Conservation (phyloP, 2,329 filamentous ascomycete species). For the Exophiala sp. region DNA sequence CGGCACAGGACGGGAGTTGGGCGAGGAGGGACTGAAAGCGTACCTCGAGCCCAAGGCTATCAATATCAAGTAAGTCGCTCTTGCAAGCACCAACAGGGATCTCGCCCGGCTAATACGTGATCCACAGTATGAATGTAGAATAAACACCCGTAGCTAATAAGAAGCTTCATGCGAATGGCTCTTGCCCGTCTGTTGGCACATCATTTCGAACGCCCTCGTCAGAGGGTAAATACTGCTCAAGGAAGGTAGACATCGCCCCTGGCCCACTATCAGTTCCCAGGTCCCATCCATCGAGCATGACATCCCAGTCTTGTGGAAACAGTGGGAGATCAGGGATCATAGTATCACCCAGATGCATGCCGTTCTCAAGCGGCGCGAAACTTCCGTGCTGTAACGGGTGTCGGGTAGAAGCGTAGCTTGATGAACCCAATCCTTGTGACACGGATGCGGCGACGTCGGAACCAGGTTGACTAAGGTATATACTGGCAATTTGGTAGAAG, state of each 20-base stretch:
- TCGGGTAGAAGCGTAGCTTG: not conserved
- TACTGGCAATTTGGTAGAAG: slow-evolving; percentile 17
- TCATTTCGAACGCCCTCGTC: too few relatives aligned
- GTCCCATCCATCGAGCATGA: slow-evolving; percentile 24
- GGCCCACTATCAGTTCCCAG: slow-evolving; percentile 18
- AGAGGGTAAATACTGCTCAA: slow-evolving; percentile 9
- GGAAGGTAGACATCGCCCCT: slow-evolving; percentile 21
- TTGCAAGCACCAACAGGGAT: too few relatives aligned
- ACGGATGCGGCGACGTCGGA: not conserved
- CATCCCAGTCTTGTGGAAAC: slow-evolving; percentile 24
- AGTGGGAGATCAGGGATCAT: slow-evolving; percentile 12
- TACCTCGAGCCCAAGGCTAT: slow-evolving; percentile 15
- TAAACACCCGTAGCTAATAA: not conserved
- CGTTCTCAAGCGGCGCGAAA: not conserved
- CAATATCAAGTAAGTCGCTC: slow-evolving; percentile 6
- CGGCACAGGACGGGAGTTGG: slow-evolving; percentile 50
- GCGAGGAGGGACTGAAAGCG: slow-evolving; percentile 29
- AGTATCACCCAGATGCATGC: not conserved
- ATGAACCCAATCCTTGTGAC: not conserved
- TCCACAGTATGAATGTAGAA: not conserved
- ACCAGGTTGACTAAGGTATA: slow-evolving; percentile 7
- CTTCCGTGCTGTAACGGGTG: not conserved
- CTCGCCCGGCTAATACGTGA: not conserved
- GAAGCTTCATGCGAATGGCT: too few relatives aligned
- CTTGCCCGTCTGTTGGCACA: too few relatives aligned